Conservation (phyloP, 345 rosid genomes). For the Turritis glabra region DNA sequence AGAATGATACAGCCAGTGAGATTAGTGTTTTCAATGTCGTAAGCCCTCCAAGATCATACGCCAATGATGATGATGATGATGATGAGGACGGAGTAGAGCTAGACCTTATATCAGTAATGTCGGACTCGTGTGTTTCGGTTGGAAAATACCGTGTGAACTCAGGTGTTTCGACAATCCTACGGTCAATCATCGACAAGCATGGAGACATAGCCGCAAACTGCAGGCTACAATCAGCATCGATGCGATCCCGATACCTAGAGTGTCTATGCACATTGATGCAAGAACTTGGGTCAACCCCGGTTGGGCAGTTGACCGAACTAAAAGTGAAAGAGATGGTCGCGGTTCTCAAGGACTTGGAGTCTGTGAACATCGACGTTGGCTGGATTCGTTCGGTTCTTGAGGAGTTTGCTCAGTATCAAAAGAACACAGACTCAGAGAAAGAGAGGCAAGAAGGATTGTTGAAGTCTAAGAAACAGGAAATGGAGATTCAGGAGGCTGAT, state of each 20-base stretch:
- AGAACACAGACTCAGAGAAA: constrained; percentile 48
- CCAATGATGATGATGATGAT: constrained; percentile 36
- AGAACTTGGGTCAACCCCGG: constrained; percentile 61
- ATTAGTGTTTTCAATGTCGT: constrained; percentile 15
- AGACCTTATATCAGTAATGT: constrained; percentile 54
- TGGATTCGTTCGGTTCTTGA: constrained; percentile 65
- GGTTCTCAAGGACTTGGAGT: constrained; percentile 72
- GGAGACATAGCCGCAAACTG: constrained; percentile 81
- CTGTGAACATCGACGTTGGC: constrained; percentile 55
- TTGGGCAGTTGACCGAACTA: constrained; percentile 53
- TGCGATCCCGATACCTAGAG: constrained; percentile 68
- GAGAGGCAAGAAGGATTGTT: constrained; percentile 40
- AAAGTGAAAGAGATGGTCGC: constrained; percentile 70
- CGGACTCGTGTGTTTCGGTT: constrained; percentile 66
- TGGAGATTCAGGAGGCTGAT: constrained; percentile 49
- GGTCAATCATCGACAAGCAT: constrained; percentile 53
- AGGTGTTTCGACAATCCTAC: constrained; percentile 49
- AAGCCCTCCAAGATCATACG: constrained; percentile 36
- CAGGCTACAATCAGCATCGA: constrained; percentile 61
- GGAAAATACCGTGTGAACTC: constrained; percentile 75
- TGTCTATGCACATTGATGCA: constrained; percentile 73
- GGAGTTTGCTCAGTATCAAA: constrained; percentile 50
- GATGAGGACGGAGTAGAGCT: constrained; percentile 39
- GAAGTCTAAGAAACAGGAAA: constrained; percentile 48
- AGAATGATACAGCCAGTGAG: constrained; percentile 24